phyloP scores from a whole-genome alignment of 2,329 filamentous ascomycete genomes.

The Tricladium varicosporioides region DNA sequence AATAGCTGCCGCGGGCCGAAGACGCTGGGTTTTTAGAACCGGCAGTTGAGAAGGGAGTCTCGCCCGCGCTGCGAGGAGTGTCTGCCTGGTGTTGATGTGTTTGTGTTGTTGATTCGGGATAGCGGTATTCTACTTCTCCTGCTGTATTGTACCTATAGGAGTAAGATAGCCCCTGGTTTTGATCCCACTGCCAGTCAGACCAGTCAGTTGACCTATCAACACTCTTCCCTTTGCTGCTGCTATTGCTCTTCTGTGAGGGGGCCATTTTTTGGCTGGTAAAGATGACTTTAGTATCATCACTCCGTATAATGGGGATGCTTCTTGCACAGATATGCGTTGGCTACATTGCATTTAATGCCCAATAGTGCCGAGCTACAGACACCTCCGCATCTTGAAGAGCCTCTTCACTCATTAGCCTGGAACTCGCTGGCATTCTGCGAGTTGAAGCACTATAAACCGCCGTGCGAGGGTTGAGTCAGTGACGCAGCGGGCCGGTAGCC shows the following conservation, averaged over 20 bases:
- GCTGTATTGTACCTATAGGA: slow-evolving; percentile 2
- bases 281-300: background rate
- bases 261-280: slow-evolving; percentile 4
- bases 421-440: background rate
- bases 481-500: too few species aligned
- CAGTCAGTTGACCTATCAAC: slow-evolving; percentile 12
- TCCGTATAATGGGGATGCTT: background rate
- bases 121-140: slow-evolving; percentile 4
- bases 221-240: slow-evolving; percentile 15
- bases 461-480: too few species aligned
- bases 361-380: background rate
- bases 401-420: slow-evolving; percentile 6
- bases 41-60: background rate
- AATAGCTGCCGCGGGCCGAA: background rate
- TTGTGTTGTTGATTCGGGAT: background rate
- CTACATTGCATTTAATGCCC: background rate
- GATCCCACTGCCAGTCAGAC: slow-evolving; percentile 15
- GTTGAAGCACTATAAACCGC: too few species aligned
- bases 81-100: slow-evolving; percentile 7
- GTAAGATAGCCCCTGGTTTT: slow-evolving; percentile 8
- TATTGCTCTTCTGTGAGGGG: slow-evolving; percentile 10
- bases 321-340: background rate
- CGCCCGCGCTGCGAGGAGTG: slow-evolving; percentile 6
- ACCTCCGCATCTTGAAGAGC: background rate
- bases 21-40: background rate